These are phyloP conservation scores for Annulohypoxylon stygium DNA, from an alignment of 495 filamentous ascomycete genomes.

Conservation along the genomic window DNA sequence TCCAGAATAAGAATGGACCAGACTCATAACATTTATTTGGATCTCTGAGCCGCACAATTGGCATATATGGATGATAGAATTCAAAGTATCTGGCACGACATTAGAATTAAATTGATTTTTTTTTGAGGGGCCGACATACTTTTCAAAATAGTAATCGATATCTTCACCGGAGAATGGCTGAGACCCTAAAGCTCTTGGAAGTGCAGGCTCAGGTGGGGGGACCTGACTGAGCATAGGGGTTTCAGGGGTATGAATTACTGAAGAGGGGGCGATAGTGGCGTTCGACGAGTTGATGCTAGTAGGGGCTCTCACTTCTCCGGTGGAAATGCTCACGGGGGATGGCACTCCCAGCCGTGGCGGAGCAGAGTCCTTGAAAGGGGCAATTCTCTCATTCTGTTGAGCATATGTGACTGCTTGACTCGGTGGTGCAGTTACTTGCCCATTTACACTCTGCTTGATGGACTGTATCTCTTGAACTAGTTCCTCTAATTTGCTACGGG, in stretches of 20 bases:
- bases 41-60: constrained; percentile 55
- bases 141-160: constrained; percentile 62
- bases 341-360: constrained; percentile 39
- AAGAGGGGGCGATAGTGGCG: constrained; percentile 33
- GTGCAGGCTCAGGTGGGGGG: constrained; percentile 33
- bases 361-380: constrained; percentile 37
- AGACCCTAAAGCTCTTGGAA: constrained; percentile 58
- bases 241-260: constrained; percentile 42
- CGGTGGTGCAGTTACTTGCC: constrained; percentile 35
- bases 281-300: constrained; percentile 12
- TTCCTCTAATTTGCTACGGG: constrained; percentile 59
- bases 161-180: constrained; percentile 62
- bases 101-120: neutral
- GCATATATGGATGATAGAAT: constrained; percentile 60
- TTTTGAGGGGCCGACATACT: constrained; percentile 43
- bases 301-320: constrained; percentile 35
- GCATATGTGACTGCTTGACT: constrained; percentile 20
- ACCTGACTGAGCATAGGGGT: constrained; percentile 24
- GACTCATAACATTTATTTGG: constrained; percentile 57
- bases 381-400: constrained; percentile 28
- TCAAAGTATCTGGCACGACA: constrained; percentile 53
- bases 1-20: constrained; percentile 59
- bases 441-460: constrained; percentile 59
- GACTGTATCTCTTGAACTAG: constrained; percentile 60
- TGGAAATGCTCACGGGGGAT: constrained; percentile 42